Evolutionary conservation across 192 early-diverging fungal species (phyloP), one percentile per base, ranked within the genome.

Genomic region (Backusella psychrophila): DNA sequence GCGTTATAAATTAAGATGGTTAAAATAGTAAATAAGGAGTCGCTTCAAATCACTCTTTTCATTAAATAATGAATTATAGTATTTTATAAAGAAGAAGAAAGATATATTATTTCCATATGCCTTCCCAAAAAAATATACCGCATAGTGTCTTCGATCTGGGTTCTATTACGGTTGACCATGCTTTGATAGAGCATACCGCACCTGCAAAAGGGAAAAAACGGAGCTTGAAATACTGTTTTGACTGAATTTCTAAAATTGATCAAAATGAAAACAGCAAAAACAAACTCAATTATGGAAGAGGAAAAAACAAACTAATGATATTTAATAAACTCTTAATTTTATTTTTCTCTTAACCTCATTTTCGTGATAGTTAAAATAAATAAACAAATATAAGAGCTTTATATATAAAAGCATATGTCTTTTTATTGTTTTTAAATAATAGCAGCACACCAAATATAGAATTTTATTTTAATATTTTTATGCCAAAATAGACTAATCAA

Each of bases 401-500:
- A 56, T 11, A 56, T 56, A 56, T 56, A n/a, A 56, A 9, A 9
- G n/a, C 8, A 11, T 6, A 23, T 56, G 19, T 23, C 1, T 21
- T 21, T 53, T 53, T 21, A 21, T 56, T 56, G 19, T 23, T 56
- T 56, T 56, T 39, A 39, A 39, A 39, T 39, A 39, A 39, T 39
- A 11, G 38, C 38, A 39, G 2, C 9, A n/a, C 49, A 53, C 49
- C 49, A 53, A 53, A 53, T 53, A n/a, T 53, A 53, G 49, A 53
- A 53, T 52, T 19, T 52, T n/a, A 19, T 21, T 53, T 53, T 19
- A 39, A 39, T 39, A 33, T 53, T 53, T 53, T 21, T 21, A 56
- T 56, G 53, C 53, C 53, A 56, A 56, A 56, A 56, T 56, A 56
- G 53, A 56, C n/a, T 56, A 56, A 56, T 21, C 19, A 56, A 56